phyloP scores from a whole-genome alignment of 108 stramenopile genomes.

The Chaetoceros muelleri region DNA sequence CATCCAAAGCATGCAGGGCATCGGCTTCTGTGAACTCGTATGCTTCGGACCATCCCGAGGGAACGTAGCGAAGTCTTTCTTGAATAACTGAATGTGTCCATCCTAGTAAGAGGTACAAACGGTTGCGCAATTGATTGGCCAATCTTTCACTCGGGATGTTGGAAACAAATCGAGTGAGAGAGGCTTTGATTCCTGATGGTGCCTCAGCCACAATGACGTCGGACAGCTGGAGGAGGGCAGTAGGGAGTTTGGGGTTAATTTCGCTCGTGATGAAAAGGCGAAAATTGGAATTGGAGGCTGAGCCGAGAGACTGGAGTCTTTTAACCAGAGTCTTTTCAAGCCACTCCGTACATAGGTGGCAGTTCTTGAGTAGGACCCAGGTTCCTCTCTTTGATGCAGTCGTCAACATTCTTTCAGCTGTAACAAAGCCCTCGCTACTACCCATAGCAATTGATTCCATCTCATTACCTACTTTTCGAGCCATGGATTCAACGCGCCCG shows the following conservation, averaged over 20 bases:
- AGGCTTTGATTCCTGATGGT: slow-evolving; percentile 88
- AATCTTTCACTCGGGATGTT: slow-evolving; percentile 59
- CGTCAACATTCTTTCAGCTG: slow-evolving; percentile 73
- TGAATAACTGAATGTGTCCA: slow-evolving; percentile 95
- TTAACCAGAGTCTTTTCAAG: slow-evolving; percentile 89
- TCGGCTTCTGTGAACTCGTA: slow-evolving; percentile 98
- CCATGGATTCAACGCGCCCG: slow-evolving; percentile 86
- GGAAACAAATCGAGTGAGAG: slow-evolving; percentile 80
- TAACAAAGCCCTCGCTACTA: slow-evolving; percentile 80
- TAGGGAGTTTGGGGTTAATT: slow-evolving; percentile 70
- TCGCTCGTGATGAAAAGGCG: slow-evolving; percentile 91
- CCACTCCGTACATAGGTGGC: slow-evolving; percentile 97
- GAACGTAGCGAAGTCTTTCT: slow-evolving; percentile 92
- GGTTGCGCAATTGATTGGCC: slow-evolving; percentile 50
- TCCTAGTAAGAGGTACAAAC: slow-evolving; percentile 84
- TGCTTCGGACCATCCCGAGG: slow-evolving; percentile 88
- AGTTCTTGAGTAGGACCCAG: slow-evolving; percentile 98
- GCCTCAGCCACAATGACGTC: slow-evolving; percentile 89
- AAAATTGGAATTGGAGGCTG: slow-evolving; percentile 60
- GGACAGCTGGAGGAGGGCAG: slow-evolving; percentile 67
- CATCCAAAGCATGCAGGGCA: slow-evolving; percentile 83
- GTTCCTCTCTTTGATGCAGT: slow-evolving; percentile 74
- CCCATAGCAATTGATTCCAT: slow-evolving; percentile 93
- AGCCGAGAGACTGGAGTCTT: slow-evolving; percentile 72
- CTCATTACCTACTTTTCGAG: slow-evolving; percentile 57